phyloP scores from a whole-genome alignment of 257 asterid genomes.

The Jacaranda mimosifolia region DNA sequence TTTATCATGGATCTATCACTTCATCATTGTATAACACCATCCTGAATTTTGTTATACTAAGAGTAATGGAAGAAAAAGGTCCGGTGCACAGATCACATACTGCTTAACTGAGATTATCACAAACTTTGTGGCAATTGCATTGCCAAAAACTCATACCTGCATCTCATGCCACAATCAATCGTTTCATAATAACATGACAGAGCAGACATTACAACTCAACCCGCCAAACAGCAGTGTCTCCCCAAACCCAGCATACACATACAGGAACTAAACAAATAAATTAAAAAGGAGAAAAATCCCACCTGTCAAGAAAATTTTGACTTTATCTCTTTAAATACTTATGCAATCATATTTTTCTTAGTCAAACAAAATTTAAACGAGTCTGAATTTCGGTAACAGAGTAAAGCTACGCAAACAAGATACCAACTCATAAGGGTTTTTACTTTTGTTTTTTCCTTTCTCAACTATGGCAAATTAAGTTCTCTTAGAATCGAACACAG shows the following conservation, averaged over 20 bases:
- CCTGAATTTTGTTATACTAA: neutral
- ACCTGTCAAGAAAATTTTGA: neutral
- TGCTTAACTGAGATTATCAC: neutral
- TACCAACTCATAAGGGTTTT: neutral
- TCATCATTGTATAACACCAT: neutral
- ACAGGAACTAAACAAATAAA: neutral
- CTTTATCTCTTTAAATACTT: neutral
- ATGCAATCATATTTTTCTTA: neutral
- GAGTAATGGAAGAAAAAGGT: neutral
- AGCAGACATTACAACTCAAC: neutral
- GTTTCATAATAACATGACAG: conserved; percentile 2
- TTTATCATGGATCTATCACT: conserved; percentile 9
- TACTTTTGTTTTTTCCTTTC: neutral
- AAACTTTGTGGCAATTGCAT: neutral
- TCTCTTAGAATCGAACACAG: conserved; percentile 1
- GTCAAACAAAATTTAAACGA: neutral
- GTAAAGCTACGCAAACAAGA: conserved; percentile 25
- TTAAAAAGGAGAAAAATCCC: neutral
- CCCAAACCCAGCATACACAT: neutral
- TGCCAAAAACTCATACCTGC: neutral
- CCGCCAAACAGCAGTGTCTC: neutral
- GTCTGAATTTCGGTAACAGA: neutral
- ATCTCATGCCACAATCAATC: neutral
- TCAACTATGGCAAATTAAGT: neutral
- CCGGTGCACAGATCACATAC: neutral